phyloP scores from a whole-genome alignment of 306 rosid species.

The Arachis hypogaea region DNA sequence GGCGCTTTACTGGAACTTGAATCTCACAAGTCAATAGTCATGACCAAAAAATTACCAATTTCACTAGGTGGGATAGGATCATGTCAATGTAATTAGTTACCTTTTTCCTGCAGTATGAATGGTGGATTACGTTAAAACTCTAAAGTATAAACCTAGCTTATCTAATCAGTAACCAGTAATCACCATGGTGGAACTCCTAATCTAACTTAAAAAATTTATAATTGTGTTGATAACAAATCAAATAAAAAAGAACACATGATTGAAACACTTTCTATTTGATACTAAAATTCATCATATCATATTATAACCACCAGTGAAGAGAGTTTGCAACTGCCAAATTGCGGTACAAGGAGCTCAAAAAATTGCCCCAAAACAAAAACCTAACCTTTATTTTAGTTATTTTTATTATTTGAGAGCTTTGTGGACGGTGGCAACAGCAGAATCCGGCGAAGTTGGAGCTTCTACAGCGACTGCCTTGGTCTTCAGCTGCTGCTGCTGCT shows the following conservation, averaged over 20 bases:
- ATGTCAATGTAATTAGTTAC: background rate
- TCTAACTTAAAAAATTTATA: slow-evolving; percentile 3
- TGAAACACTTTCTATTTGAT: background rate
- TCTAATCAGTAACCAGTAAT: background rate
- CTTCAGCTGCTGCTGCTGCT: slow-evolving; percentile 40
- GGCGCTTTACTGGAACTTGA: background rate
- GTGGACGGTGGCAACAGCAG: slow-evolving; percentile 38
- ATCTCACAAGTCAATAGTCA: background rate
- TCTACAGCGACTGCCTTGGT: slow-evolving; percentile 26
- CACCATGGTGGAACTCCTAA: background rate
- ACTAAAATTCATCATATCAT: slow-evolving; percentile 6
- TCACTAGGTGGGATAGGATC: background rate
- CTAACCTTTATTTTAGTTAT: slow-evolving; percentile 23
- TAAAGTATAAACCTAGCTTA: no score
- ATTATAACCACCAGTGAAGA: slow-evolving; percentile 16
- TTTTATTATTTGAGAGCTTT: slow-evolving; percentile 51
- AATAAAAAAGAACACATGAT: slow-evolving; percentile 12
- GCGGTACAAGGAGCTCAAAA: background rate
- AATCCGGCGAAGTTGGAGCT: slow-evolving; percentile 36
- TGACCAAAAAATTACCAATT: slow-evolving; percentile 13
- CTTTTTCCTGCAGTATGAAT: background rate
- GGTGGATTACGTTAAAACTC: background rate
- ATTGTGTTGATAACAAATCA: background rate
- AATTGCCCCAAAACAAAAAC: background rate
- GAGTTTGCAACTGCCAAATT: background rate